Evolutionary conservation across 2,329 filamentous ascomycete species (phyloP), one percentile per base, ranked within the genome.

Genomic region (Talaromyces verruculosus): DNA sequence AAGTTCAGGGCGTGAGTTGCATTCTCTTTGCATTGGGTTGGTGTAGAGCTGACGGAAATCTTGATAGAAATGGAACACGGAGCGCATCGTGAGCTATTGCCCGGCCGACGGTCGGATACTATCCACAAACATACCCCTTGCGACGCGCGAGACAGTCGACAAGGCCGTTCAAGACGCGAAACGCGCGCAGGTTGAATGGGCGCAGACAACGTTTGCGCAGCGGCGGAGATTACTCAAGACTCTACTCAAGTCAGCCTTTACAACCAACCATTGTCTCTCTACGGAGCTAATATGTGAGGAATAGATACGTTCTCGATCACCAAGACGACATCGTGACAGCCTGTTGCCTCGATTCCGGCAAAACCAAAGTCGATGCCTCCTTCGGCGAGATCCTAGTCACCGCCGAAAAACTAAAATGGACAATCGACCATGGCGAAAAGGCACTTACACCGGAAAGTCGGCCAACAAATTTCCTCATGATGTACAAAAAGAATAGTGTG

Each of bases 321-420:
- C 93, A 97, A 76, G 90, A 94, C 70, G 85, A 89, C 30, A 96
- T 99, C 71, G 93, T 92, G 72, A 86, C 87, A 17, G 87, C 92
- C 35, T 94, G 93, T 60, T 96, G 92, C 74, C 84, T 97, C 41
- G 95, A 99, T 79, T 96, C 92, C 49, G 95, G 95, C 69, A 99
- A 99, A 84, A 97, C 96, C 1, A 91, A 94, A 83, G 88, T 98
- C 45, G 95, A 99, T 79, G 95, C 94, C 0, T 89, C 91, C 71
- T 88, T 99, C 65, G 95, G 95, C 62, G 95, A 99, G 84, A 93
- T 98, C 69, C 84, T 99, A 64, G 93, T 97, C 49, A 97, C 95
- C 6, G 89, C 87, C 0, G 95, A 98, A 83, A 97, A 97, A 82
- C 84, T 99, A 67, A 89, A 91, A 74, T 99, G 95, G 95, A 97